Percentiles rank a stretch among this genome's conserved stretches.
Conservation (phyloP, 2,329 filamentous ascomycete species). For the Mariannaea elegans region DNA sequence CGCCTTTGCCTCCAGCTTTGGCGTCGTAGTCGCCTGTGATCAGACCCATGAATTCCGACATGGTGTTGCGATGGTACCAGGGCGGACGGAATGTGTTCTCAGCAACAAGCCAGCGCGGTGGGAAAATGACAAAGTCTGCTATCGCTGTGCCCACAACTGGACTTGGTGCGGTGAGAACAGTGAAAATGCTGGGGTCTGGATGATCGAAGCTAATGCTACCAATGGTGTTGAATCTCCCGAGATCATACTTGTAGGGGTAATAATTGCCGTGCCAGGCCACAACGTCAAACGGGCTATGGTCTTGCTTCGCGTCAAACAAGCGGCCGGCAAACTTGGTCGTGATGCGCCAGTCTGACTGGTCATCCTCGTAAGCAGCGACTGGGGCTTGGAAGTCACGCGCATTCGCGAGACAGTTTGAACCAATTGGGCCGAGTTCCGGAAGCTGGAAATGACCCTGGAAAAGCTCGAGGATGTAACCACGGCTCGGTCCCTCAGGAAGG, state of each 20-base stretch:
- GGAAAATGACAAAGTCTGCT: conserved; percentile 78
- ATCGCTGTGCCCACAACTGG: conserved; percentile 67
- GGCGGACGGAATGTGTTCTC: conserved; percentile 77
- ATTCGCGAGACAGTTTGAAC: conserved; percentile 77
- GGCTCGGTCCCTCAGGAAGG: conserved; percentile 66
- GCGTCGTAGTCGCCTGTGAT: conserved; percentile 68
- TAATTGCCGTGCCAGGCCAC: conserved; percentile 85
- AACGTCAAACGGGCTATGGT: conserved; percentile 79
- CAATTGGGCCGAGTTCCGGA: conserved; percentile 77
- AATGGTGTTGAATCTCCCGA: conserved; percentile 79
- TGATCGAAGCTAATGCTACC: conserved; percentile 79
- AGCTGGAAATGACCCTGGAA: conserved; percentile 77
- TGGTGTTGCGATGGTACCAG: conserved; percentile 76
- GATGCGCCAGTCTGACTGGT: conserved; percentile 55
- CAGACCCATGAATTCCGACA: conserved; percentile 71
- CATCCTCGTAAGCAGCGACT: conserved; percentile 74
- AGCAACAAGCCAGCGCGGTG: conserved; percentile 74
- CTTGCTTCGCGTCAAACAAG: conserved; percentile 71
- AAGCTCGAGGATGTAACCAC: conserved; percentile 81
- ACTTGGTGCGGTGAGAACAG: conserved; percentile 71
- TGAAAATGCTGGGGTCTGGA: conserved; percentile 81
- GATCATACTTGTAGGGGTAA: conserved; percentile 83
- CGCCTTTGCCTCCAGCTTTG: conserved; percentile 61
- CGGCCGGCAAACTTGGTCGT: conserved; percentile 72
- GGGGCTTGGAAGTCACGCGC: conserved; percentile 79